Percentiles rank a stretch among this genome's conserved stretches.
Conservation (phyloP, 106 monocot genomes). For the Ottelia alismoides region DNA sequence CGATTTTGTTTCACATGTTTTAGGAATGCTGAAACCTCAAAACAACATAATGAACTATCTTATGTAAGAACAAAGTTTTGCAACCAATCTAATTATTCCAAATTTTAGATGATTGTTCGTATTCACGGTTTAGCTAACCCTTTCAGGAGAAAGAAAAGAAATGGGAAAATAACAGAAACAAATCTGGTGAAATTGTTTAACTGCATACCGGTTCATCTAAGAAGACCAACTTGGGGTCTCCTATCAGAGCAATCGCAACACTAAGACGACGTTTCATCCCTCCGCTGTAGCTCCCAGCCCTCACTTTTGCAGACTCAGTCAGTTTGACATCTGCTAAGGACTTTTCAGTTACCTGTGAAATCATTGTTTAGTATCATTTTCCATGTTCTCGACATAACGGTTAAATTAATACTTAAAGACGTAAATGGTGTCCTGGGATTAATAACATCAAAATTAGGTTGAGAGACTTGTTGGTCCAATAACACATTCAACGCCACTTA, state of each 20-base stretch:
- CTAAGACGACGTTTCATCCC: constrained; percentile 93
- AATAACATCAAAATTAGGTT: neutral
- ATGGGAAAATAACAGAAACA: neutral
- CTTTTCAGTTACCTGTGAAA: constrained; percentile 60
- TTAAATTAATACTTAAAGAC: neutral
- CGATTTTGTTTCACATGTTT: too few relatives aligned
- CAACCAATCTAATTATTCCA: too few relatives aligned
- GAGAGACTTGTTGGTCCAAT: neutral
- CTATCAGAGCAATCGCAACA: constrained; percentile 85
- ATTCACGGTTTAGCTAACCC: too few relatives aligned
- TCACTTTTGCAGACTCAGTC: constrained; percentile 40
- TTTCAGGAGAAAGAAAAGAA: neutral
- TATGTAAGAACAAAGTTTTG: neutral
- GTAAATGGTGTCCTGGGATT: neutral
- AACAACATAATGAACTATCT: neutral
- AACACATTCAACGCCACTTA: too few relatives aligned
- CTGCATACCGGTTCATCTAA: constrained; percentile 79
- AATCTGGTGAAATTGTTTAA: neutral
- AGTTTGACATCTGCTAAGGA: constrained; percentile 85
- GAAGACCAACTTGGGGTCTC: constrained; percentile 89
- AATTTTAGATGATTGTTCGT: too few relatives aligned
- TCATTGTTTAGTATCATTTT: too few relatives aligned
- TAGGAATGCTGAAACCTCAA: neutral
- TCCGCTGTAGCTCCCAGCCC: constrained; percentile 92
- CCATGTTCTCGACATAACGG: too few relatives aligned